Percentiles rank a stretch among this genome's conserved stretches.
These are phyloP conservation scores for Durusdinium trenchii DNA, from an alignment of 73 alveolate species.

Conservation along the genomic window DNA sequence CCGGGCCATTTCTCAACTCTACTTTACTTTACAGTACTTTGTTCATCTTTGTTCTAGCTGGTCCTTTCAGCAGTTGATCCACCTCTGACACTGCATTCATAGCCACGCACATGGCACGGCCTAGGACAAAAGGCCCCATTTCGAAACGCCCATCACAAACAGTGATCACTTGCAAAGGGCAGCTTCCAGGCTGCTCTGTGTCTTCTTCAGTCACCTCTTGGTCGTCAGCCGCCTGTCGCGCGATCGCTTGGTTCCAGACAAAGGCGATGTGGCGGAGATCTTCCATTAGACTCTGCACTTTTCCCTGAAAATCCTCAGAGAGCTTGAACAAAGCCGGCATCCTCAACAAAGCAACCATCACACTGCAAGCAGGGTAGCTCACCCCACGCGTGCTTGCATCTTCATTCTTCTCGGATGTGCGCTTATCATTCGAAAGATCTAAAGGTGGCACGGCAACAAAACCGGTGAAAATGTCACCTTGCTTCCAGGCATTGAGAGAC, in stretches of 20 bases:
- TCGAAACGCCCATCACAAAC: conserved; percentile 63
- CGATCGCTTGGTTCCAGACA: conserved; percentile 58
- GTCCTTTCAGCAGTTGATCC: conserved; percentile 61
- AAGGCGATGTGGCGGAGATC: conserved; percentile 62
- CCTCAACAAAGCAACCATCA: conserved; percentile 8
- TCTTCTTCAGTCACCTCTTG: background rate
- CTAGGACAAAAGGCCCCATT: conserved; percentile 91
- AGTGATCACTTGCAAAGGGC: conserved; percentile 33
- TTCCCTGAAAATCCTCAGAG: conserved; percentile 54
- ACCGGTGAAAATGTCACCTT: conserved; percentile 1
- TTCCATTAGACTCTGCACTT: conserved; percentile 51
- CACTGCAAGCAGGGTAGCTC: conserved; percentile 20
- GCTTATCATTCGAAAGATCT: background rate
- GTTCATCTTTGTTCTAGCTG: too few relatives aligned
- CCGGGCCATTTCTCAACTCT: too few relatives aligned
- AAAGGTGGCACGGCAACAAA: background rate
- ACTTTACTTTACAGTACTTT: too few relatives aligned
- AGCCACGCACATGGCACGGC: conserved; percentile 78
- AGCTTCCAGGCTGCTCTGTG: conserved; percentile 40
- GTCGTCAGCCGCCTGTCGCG: background rate
- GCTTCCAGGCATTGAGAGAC: conserved; percentile 45
- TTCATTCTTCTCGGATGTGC: background rate
- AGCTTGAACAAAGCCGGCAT: conserved; percentile 67
- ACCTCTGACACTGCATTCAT: conserved; percentile 49
- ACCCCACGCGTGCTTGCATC: background rate